phyloP scores from a whole-genome alignment of 1,284 basidiomycete species.

The Sporisorium graminicola region DNA sequence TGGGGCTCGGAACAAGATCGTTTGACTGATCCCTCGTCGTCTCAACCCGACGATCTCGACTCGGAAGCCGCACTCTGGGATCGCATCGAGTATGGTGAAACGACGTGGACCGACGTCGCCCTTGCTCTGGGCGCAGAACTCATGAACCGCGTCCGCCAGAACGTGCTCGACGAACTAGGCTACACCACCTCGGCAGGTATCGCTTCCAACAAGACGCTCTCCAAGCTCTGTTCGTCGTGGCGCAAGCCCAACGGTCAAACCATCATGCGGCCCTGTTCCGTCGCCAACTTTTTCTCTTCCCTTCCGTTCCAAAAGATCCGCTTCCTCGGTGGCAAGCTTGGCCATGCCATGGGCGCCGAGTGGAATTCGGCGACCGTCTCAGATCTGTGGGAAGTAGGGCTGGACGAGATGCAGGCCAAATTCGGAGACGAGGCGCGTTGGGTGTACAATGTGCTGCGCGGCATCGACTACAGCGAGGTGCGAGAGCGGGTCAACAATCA shows the following conservation, averaged over 20 bases:
- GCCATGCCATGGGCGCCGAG: conserved; percentile 85
- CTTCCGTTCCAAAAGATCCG: conserved; percentile 75
- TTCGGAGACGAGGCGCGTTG: conserved; percentile 80
- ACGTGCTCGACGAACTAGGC: conserved; percentile 80
- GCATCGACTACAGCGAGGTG: conserved; percentile 92
- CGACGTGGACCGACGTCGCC: conserved; percentile 91
- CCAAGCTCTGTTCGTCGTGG: conserved; percentile 77
- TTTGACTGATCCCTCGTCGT: conserved; percentile 40
- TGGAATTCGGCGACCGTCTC: conserved; percentile 86
- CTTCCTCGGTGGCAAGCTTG: conserved; percentile 93
- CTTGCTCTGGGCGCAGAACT: conserved; percentile 88
- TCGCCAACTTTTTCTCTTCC: conserved; percentile 55
- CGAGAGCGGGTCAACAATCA: conserved; percentile 61
- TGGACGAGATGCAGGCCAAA: conserved; percentile 84
- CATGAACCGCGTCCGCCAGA: conserved; percentile 81
- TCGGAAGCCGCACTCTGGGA: conserved; percentile 47
- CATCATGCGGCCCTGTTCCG: conserved; percentile 56
- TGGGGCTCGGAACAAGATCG: conserved; percentile 39
- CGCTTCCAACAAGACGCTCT: conserved; percentile 90
- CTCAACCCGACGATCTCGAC: conserved; percentile 44
- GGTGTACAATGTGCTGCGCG: conserved; percentile 86
- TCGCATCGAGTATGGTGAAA: conserved; percentile 49
- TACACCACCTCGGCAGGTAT: conserved; percentile 98
- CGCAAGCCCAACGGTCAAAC: conserved; percentile 66
- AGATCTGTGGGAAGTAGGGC: conserved; percentile 74